Evolutionary conservation across 768 basidiomycete genomes (phyloP).

Genomic region (Russula sp.): DNA sequence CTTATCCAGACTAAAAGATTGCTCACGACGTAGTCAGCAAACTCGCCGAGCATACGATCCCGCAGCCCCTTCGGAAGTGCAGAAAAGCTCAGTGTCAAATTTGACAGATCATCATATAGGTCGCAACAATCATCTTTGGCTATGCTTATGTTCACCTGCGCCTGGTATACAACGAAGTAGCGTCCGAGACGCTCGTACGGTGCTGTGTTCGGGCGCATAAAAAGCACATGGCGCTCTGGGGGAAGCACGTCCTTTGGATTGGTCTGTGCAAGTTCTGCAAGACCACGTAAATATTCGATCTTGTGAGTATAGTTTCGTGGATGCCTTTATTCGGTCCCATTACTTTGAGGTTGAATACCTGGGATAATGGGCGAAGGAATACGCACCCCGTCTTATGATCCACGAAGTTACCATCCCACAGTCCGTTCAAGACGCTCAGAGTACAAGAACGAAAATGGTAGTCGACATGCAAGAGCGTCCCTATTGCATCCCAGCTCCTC

Average conservation of each 20-base stretch:
- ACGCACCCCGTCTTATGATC: not conserved
- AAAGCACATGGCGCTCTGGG: not conserved
- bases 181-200: slow-evolving; percentile 1
- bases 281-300: not conserved
- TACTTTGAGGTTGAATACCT: not conserved
- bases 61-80: slow-evolving; percentile 1
- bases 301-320: not conserved
- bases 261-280: not conserved
- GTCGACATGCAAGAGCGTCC: not conserved
- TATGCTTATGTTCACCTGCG: not conserved
- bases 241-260: not conserved
- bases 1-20: not conserved
- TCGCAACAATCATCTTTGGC: not conserved
- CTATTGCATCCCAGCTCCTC: slow-evolving; percentile 7
- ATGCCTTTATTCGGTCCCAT: not conserved
- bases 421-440: not conserved
- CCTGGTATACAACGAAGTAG: not conserved
- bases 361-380: not conserved
- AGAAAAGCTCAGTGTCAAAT: not conserved
- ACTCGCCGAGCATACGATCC: not conserved
- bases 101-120: not conserved
- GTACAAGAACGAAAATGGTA: not conserved
- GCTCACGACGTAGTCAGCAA: slow-evolving; percentile 1
- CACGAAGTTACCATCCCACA: not conserved
- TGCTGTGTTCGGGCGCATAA: not conserved